Evolutionary conservation across 2,329 filamentous ascomycete species (phyloP).

Genomic region (Phialophora expanda): DNA sequence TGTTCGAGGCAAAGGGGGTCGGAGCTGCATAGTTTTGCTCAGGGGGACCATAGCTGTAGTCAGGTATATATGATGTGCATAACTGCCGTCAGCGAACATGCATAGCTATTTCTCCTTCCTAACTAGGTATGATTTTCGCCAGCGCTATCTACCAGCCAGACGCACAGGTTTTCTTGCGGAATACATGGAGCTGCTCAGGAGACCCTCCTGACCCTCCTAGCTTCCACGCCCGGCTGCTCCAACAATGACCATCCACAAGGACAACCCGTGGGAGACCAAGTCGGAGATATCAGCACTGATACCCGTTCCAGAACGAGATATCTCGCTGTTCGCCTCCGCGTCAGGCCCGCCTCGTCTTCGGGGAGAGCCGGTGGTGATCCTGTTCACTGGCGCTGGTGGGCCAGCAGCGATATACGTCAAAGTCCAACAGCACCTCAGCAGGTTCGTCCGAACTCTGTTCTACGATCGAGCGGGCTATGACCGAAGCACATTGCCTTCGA

Average conservation of each 20-base stretch:
- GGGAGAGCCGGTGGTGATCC: slow-evolving; percentile 43
- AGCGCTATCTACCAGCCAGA: neutral
- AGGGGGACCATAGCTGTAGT: neutral
- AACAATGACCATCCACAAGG: slow-evolving; percentile 24
- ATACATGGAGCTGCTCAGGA: neutral
- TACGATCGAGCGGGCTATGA: slow-evolving; percentile 51
- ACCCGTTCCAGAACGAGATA: neutral
- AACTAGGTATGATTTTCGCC: neutral
- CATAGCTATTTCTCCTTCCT: neutral
- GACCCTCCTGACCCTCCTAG: neutral
- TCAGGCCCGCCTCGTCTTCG: slow-evolving; percentile 40
- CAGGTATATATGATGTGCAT: neutral
- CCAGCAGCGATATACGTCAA: slow-evolving; percentile 44
- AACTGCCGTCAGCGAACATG: neutral
- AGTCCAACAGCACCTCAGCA: slow-evolving; percentile 42
- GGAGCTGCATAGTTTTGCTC: neutral
- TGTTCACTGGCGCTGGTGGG: slow-evolving; percentile 47
- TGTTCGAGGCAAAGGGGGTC: neutral
- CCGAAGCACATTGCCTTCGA: slow-evolving; percentile 30
- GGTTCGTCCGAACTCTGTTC: slow-evolving; percentile 42
- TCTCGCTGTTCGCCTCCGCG: slow-evolving; percentile 42
- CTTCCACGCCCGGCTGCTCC: neutral
- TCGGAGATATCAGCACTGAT: slow-evolving; percentile 7
- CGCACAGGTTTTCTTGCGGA: neutral
- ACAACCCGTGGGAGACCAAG: slow-evolving; percentile 22